Percentiles rank a stretch among this genome's conserved stretches.
Evolutionary conservation across 2,329 filamentous ascomycete genomes (phyloP).

Genomic region (Aurifilum marmelostoma): DNA sequence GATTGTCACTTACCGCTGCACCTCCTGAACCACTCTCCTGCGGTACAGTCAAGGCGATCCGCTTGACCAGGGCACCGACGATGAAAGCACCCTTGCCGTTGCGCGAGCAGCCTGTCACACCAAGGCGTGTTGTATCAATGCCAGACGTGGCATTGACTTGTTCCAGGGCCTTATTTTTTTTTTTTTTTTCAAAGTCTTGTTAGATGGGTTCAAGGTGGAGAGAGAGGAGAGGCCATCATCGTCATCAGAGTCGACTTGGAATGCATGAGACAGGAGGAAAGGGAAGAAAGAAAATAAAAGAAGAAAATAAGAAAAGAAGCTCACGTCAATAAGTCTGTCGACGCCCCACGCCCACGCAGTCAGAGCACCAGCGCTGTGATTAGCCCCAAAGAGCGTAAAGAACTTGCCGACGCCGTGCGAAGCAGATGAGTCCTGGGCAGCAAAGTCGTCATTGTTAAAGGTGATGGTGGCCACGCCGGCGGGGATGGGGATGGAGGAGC

Average conservation of each 20-base stretch:
- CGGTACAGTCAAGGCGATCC: conserved; percentile 63
- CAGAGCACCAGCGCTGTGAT: conserved; percentile 59
- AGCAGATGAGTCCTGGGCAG: conserved; percentile 47
- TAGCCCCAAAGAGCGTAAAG: conserved; percentile 60
- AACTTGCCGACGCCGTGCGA: conserved; percentile 62
- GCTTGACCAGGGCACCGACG: conserved; percentile 60
- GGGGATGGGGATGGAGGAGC: conserved; percentile 57
- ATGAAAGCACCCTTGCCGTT: conserved; percentile 68
- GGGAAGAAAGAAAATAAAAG: background rate
- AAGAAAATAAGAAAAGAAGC: background rate
- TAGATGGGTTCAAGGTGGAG: background rate
- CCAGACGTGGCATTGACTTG: conserved; percentile 47
- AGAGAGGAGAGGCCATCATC: too few species aligned
- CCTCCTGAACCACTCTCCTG: conserved; percentile 67
- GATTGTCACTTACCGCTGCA: conserved; percentile 42
- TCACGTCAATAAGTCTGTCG: conserved; percentile 59
- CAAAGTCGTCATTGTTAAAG: conserved; percentile 63
- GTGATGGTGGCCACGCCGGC: conserved; percentile 58
- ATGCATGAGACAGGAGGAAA: background rate
- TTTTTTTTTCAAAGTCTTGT: background rate
- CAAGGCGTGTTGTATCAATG: conserved; percentile 55
- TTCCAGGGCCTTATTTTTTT: conserved; percentile 46
- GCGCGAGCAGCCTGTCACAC: conserved; percentile 66
- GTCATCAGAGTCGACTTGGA: too few species aligned
- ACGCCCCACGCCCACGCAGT: conserved; percentile 68